Base-by-base conservation (phyloP, 805 yeast species). In the Metschnikowia gruessii region DNA sequence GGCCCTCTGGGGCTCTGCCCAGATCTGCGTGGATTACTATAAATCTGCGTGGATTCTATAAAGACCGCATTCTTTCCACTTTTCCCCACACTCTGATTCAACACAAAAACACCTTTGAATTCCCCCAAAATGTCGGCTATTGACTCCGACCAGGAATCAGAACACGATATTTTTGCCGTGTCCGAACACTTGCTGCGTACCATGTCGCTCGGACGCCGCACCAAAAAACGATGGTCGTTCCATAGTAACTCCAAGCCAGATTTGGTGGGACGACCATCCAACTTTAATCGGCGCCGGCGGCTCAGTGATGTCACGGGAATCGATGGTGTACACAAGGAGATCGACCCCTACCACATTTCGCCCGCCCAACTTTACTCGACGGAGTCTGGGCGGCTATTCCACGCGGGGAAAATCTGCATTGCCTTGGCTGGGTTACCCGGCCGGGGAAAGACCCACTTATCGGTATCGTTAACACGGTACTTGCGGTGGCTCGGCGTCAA, bases 401-500 rank as follows among this genome's bases (percentile, higher is more conserved):
- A 94, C 60, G 98, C 99, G 4, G 99, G 99, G 3, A 87, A 88
- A 58, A 82, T 94, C 37, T 81, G 95, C 57, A 85, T 94, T 43
- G 88, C 86, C 3, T 75, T 94, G 55, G 92, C 87, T 4, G 99
- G 99, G 0, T 74, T 91, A 49, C 98, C 99, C 2, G 98, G 97
- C 1, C 77, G 98, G 40, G 97, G 98, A 2, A 94, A 94, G 63
- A 94, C 99, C 1, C 89, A 90, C 62, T 74, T 92, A 42, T 85
- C 97, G 5, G 97, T 92, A 33, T 84, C 96, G 12, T 75, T 94
- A 53, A 89, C 97, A 3, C 78, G 99, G 48, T 94, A 91, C 64
- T 73, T 95, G 55, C 78, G 97, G 58, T 94, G 99, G 99, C 72
- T 94, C 37, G 99, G 99, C 4, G 98, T 94, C 17, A 84, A 87